Conservation (phyloP, 805 yeast species). For the Candida quercuum region DNA sequence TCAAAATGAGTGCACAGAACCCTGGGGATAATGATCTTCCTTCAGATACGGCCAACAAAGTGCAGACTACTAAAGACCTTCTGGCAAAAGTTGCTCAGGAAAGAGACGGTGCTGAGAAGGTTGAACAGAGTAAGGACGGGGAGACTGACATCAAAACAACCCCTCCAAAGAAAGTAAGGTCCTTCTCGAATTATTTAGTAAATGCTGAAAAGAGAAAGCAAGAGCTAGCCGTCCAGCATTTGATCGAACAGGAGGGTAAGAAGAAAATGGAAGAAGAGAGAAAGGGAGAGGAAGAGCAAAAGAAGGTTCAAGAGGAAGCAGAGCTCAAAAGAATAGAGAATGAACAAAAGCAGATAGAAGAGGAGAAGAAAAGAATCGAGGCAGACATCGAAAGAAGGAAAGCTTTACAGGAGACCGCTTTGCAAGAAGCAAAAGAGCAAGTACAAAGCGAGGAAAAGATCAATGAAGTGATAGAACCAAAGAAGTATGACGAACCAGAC, state of each 20-base stretch:
- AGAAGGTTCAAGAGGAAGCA: neutral
- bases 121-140: neutral
- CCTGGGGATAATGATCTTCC: no score
- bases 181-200: slow-evolving; percentile 11
- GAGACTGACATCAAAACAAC: neutral
- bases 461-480: neutral
- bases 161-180: slow-evolving; percentile 8
- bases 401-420: no score
- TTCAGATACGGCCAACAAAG: neutral
- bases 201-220: slow-evolving; percentile 9
- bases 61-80: neutral
- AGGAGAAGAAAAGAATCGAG: neutral
- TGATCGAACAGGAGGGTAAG: no score
- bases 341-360: neutral
- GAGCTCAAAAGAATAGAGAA: no score
- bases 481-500: neutral
- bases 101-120: no score
- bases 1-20: no score
- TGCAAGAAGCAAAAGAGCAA: neutral
- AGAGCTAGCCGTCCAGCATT: slow-evolving; percentile 6
- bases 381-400: slow-evolving; percentile 5
- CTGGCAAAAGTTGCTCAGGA: slow-evolving; percentile 1
- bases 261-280: slow-evolving; percentile 1
- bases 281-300: neutral
- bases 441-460: neutral